Conservation (phyloP, 1,284 basidiomycete genomes). For the Mycena sp. region DNA sequence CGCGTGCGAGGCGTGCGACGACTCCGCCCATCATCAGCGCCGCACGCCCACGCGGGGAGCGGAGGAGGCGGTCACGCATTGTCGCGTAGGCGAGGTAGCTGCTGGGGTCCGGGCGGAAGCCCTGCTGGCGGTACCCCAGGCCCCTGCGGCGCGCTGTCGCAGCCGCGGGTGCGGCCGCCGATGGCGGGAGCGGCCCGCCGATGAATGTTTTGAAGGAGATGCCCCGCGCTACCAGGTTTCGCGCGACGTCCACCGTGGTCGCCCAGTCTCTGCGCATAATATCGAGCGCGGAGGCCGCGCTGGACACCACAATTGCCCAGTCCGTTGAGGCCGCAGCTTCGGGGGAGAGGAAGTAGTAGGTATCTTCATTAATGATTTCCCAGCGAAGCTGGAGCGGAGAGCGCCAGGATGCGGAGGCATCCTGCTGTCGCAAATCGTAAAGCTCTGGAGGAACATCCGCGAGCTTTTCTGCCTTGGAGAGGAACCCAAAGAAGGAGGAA, state of each 20-base stretch:
- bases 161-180: no score
- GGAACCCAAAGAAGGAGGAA: not conserved
- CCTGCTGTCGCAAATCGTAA: conserved; percentile 13
- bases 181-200: not conserved
- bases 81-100: not conserved
- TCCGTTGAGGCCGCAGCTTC: not conserved
- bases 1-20: conserved; percentile 3
- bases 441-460: conserved; percentile 2
- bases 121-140: not conserved
- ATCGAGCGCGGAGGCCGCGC: conserved; percentile 4
- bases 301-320: not conserved
- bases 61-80: not conserved
- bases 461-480: not conserved
- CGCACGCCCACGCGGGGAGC: not conserved
- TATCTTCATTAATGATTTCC: not conserved
- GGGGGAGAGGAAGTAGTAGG: conserved; percentile 8
- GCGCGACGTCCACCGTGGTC: not conserved
- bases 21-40: conserved; percentile 12
- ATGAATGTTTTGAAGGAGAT: conserved; percentile 7
- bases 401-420: not conserved
- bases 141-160: not conserved
- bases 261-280: conserved; percentile 5
- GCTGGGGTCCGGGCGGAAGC: not conserved
- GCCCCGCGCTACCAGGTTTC: conserved; percentile 7
- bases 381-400: conserved; percentile 10